These are phyloP conservation scores for Xerocomus brunneocitrinus DNA, from an alignment of 768 basidiomycete genomes.

Conservation along the genomic window DNA sequence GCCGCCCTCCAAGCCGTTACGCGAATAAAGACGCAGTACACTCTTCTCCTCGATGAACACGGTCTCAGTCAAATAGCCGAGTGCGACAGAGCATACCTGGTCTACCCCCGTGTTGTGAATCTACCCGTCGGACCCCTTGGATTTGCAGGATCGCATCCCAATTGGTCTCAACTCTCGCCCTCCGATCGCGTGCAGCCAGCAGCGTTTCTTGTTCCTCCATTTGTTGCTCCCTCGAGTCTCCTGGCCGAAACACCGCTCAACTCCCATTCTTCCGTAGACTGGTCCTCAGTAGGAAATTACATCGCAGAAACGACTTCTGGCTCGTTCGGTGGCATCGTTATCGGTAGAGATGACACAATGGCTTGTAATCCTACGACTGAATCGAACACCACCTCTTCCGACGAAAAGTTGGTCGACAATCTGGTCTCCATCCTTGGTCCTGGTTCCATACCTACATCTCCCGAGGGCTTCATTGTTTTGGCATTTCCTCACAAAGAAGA, in stretches of 20 bases:
- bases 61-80: constrained; percentile 37
- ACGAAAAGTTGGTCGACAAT: background rate
- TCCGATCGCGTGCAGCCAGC: constrained; percentile 35
- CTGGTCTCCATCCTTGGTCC: background rate
- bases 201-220: constrained; percentile 56
- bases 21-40: constrained; percentile 43
- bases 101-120: constrained; percentile 35
- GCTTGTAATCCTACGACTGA: background rate
- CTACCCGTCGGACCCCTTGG: constrained; percentile 43
- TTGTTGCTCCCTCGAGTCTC: constrained; percentile 40
- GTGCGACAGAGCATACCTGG: constrained; percentile 35
- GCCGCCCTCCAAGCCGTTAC: constrained; percentile 35
- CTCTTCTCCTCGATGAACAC: constrained; percentile 48
- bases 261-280: constrained; percentile 18
- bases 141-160: constrained; percentile 17
- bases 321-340: constrained; percentile 38
- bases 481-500: constrained; percentile 34
- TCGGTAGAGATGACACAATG: constrained; percentile 8
- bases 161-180: constrained; percentile 32
- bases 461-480: constrained; percentile 30
- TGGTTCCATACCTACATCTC: constrained; percentile 1
- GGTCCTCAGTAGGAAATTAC: constrained; percentile 18
- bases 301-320: constrained; percentile 30
- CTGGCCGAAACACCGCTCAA: constrained; percentile 19
- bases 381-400: background rate